Percentiles rank a stretch among this genome's conserved stretches.
phyloP scores from a whole-genome alignment of 106 monocot genomes.

The Cymbidium sinense region DNA sequence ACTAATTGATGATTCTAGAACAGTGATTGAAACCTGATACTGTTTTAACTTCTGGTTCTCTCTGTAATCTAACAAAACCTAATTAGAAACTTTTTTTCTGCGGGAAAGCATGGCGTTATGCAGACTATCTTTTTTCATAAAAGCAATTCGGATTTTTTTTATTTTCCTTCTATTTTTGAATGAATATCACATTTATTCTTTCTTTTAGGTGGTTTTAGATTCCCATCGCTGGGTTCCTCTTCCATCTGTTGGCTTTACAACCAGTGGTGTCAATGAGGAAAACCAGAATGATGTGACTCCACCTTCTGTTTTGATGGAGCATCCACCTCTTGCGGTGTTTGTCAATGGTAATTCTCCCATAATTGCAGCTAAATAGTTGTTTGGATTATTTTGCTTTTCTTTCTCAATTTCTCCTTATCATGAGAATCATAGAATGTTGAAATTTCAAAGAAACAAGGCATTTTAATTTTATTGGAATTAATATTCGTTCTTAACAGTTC shows the following conservation, averaged over 20 bases:
- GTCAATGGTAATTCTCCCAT: conserved; percentile 70
- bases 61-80: too few species aligned
- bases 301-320: conserved; percentile 90
- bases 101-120: background rate
- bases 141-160: background rate
- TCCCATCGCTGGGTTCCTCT: conserved; percentile 98
- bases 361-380: background rate
- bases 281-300: conserved; percentile 72
- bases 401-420: background rate
- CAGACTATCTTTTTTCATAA: background rate
- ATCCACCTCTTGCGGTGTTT: conserved; percentile 93
- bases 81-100: background rate
- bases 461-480: background rate
- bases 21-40: too few species aligned
- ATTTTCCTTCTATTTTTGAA: background rate
- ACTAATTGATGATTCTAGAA: too few species aligned
- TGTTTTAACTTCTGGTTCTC: too few species aligned
- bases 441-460: background rate
- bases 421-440: background rate
- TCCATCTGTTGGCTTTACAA: conserved; percentile 86
- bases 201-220: conserved; percentile 60
- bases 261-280: conserved; percentile 51
- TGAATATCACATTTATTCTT: conserved; percentile 1
- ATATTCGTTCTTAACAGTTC: background rate
- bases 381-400: background rate